Evolutionary conservation across 306 rosid species (phyloP).

Genomic region (Acacia melanoxylon): DNA sequence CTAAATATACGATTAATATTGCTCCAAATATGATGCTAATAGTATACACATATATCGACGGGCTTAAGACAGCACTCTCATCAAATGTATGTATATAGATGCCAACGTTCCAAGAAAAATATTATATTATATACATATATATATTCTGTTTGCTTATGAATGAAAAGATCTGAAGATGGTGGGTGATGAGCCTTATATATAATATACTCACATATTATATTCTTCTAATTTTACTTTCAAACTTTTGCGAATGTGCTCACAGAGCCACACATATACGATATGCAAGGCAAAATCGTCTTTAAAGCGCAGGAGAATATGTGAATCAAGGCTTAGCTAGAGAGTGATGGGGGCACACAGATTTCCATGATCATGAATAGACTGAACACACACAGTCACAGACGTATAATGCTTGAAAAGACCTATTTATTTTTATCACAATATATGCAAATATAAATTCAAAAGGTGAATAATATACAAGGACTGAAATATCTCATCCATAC

Average conservation of each 20-base stretch:
- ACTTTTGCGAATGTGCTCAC: conserved; percentile 22
- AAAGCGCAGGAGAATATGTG: conserved; percentile 26
- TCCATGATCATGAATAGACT: conserved; percentile 46
- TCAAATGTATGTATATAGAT: neutral
- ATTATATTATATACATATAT: neutral
- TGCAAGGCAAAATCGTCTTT: conserved; percentile 28
- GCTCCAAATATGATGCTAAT: neutral
- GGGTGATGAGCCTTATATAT: conserved; percentile 37
- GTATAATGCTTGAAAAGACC: neutral
- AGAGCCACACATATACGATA: neutral
- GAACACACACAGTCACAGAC: neutral
- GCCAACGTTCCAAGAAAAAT: neutral
- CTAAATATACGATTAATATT: neutral
- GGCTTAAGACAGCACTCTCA: neutral
- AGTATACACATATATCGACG: neutral
- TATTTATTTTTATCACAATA: neutral
- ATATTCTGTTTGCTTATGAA: no score
- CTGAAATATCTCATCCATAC: conserved; percentile 23
- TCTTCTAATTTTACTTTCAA: neutral
- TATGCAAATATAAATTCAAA: conserved; percentile 20
- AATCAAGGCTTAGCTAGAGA: conserved; percentile 43
- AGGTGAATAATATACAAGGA: conserved; percentile 21
- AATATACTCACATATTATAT: neutral
- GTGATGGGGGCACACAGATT: conserved; percentile 50
- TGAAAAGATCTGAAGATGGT: neutral